Percentiles rank a stretch among this genome's conserved stretches.
These are phyloP conservation scores for Pinus taeda DNA, from an alignment of 75 land plant species.

Conservation along the genomic window DNA sequence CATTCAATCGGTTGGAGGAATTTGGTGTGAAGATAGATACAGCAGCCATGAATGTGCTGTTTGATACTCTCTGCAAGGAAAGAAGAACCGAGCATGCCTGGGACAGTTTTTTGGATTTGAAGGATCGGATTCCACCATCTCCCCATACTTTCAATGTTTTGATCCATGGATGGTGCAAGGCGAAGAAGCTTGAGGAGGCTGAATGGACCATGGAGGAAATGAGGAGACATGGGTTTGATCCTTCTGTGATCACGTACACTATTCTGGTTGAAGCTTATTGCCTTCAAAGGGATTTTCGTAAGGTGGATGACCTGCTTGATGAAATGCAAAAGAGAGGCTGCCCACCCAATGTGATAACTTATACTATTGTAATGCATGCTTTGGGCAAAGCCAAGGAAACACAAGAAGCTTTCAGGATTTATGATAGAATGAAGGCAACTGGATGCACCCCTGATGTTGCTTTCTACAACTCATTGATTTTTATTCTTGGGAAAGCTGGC, in stretches of 20 bases:
- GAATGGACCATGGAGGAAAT: slow-evolving; percentile 34
- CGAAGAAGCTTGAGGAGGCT: slow-evolving; percentile 46
- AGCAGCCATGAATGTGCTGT: slow-evolving; percentile 35
- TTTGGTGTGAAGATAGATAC: slow-evolving; percentile 43
- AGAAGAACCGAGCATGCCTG: slow-evolving; percentile 38
- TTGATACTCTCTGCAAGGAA: slow-evolving; percentile 54
- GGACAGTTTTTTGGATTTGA: slow-evolving; percentile 36
- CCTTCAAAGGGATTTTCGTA: slow-evolving; percentile 41
- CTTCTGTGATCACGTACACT: slow-evolving; percentile 56
- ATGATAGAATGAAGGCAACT: slow-evolving; percentile 52
- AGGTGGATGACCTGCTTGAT: slow-evolving; percentile 34
- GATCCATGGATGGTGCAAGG: slow-evolving; percentile 71
- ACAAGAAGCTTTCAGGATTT: slow-evolving; percentile 40
- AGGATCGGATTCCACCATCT: slow-evolving; percentile 29
- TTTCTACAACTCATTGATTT: slow-evolving; percentile 56
- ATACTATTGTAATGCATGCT: slow-evolving; percentile 57
- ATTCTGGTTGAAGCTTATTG: slow-evolving; percentile 52
- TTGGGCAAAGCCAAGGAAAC: slow-evolving; percentile 49
- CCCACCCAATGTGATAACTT: slow-evolving; percentile 53
- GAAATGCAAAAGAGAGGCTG: slow-evolving; percentile 49
- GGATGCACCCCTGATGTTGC: slow-evolving; percentile 42
- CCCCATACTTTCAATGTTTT: slow-evolving; percentile 42
- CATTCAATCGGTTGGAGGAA: slow-evolving; percentile 30
- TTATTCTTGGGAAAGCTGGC: slow-evolving; percentile 32
- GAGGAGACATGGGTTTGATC: slow-evolving; percentile 41